Evolutionary conservation across 2,329 filamentous ascomycete species (phyloP), one percentile per base, ranked within the genome.

Genomic region (Magnaporthiopsis poae): DNA sequence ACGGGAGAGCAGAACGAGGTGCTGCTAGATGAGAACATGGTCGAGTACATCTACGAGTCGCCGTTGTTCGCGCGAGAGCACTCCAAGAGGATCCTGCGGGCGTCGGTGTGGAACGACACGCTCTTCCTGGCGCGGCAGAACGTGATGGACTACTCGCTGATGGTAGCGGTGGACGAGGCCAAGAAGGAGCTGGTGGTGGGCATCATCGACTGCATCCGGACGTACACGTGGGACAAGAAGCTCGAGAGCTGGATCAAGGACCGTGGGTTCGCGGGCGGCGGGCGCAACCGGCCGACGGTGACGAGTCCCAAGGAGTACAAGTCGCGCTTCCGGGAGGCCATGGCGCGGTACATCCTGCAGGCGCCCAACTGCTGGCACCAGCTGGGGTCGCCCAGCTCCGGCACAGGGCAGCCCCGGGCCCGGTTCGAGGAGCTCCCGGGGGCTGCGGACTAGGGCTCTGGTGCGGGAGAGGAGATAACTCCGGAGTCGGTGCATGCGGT

Each of bases 161-260:
- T 99, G 95, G 93, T 97, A 66, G 96, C 94, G 0, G 96, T 99
- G 61, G 94, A 99, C 73, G 95, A 97, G 75, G 83, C 84, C 56
- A 86, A 88, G 69, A 93, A 94, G 73, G 94, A 99, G 78, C 86
- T 99, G 18, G 92, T 98, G 18, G 93, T 99, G 2, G 95, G 95
- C 5, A 98, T 99, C 73, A 98, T 99, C 70, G 94, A 99, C 76
- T 98, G 95, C 76, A 98, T 99, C 71, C 88, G 95, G 66, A 99
- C 95, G 0, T 99, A 98, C 75, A 99, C 95, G 0, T 99, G 95
- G 92, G 95, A 99, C 80, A 99, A 99, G 83, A 97, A 97, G 75
- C 85, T 99, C n/a, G 95, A 99, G 80, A 95, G 90, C 66, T 99
- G 95, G 95, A 97, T 99, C 84, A 99, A 99, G 78, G 93, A 98